phyloP scores from a whole-genome alignment of 306 rosid species.

The Alnus rubra region DNA sequence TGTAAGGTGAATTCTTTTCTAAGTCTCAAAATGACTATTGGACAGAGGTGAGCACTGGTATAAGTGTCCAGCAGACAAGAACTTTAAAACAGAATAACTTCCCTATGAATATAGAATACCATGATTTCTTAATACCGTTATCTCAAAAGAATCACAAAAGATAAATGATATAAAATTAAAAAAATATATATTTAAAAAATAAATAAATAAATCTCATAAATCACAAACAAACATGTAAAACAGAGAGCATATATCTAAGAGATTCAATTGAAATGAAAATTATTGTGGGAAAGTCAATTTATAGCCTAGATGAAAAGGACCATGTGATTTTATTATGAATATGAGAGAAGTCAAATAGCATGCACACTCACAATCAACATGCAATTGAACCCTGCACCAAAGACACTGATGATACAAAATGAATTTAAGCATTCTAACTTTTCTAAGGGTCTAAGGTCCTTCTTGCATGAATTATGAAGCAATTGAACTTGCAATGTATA shows the following conservation, averaged over 20 bases:
- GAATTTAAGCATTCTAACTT: not conserved
- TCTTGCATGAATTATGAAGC: conserved; percentile 1
- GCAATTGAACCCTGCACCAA: not conserved
- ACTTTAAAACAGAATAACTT: too few species aligned
- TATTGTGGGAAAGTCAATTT: not conserved
- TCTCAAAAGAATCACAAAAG: too few species aligned
- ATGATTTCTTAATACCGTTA: too few species aligned
- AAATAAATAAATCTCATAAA: not conserved
- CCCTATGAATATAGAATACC: too few species aligned
- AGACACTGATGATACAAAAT: not conserved
- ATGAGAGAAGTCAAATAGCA: not conserved
- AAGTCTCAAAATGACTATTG: not conserved
- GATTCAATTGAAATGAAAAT: not conserved
- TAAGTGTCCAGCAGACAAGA: too few species aligned
- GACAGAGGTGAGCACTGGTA: not conserved
- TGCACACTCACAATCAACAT: not conserved
- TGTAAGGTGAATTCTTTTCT: not conserved
- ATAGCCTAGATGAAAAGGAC: not conserved
- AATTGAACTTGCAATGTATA: not conserved
- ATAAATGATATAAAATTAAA: not conserved
- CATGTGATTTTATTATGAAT: not conserved
- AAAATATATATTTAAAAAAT: too few species aligned
- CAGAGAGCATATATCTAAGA: not conserved
- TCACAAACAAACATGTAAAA: not conserved
- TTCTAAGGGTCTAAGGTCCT: not conserved